phyloP scores from a whole-genome alignment of 768 basidiomycete species.

The Suillus variegatus region DNA sequence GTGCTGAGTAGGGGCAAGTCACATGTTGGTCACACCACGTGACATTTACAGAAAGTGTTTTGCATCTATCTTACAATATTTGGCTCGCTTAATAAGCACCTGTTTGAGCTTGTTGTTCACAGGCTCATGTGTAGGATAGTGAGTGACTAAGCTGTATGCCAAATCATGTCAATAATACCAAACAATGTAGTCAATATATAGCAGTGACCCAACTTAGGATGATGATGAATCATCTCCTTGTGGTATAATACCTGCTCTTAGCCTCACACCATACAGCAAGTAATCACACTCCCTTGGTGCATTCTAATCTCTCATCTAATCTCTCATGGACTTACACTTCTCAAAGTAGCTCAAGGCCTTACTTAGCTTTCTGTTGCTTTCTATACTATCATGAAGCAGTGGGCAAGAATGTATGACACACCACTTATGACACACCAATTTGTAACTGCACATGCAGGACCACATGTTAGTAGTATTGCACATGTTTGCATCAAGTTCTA shows the following conservation, averaged over 20 bases:
- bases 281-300: not conserved
- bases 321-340: not conserved
- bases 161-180: conserved; percentile 3
- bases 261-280: not conserved
- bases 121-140: not conserved
- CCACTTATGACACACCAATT: not conserved
- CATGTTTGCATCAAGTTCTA: not conserved
- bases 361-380: not conserved
- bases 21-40: no score
- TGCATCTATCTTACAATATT: no score
- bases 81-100: no score
- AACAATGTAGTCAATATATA: conserved; percentile 1
- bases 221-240: not conserved
- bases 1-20: no score
- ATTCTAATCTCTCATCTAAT: not conserved
- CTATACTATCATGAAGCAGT: not conserved
- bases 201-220: not conserved
- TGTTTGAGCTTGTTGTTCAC: no score
- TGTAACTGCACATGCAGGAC: not conserved
- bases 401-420: not conserved
- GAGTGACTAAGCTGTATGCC: not conserved
- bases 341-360: no score
- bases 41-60: no score
- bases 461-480: not conserved
- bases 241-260: not conserved